These are phyloP conservation scores for Suhomyces chickasaworum DNA, from an alignment of 1,139 yeast genomes.

Conservation along the genomic window DNA sequence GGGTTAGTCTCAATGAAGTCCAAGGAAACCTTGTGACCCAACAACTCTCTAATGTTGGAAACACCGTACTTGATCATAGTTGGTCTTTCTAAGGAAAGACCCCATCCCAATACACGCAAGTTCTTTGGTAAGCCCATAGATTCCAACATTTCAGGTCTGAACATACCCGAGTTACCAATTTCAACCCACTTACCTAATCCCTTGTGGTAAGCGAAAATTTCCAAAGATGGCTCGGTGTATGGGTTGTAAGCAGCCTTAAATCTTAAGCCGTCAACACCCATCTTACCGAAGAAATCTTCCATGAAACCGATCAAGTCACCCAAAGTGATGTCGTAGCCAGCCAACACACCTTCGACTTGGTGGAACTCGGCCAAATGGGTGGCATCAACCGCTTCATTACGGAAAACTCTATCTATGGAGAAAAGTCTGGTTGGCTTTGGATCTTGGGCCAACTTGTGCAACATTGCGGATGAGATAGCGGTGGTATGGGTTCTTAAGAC, in stretches of 20 bases:
- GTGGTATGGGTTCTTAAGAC: slow-evolving; percentile 98
- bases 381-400: slow-evolving; percentile 99
- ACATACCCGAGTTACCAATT: slow-evolving; percentile 99
- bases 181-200: slow-evolving; percentile 98
- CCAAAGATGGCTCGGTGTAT: slow-evolving; percentile 98
- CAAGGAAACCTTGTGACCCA: slow-evolving; percentile 91
- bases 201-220: slow-evolving; percentile 94
- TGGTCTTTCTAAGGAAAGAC: slow-evolving; percentile 95
- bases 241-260: slow-evolving; percentile 99
- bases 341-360: slow-evolving; percentile 98
- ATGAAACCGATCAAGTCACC: slow-evolving; percentile 98
- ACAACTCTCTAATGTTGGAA: slow-evolving; percentile 88
- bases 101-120: slow-evolving; percentile 96
- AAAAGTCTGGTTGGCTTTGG: slow-evolving; percentile 92
- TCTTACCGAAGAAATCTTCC: slow-evolving; percentile 94
- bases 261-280: slow-evolving; percentile 95
- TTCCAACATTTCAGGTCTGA: slow-evolving; percentile 99
- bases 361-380: slow-evolving; percentile 99
- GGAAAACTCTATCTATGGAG: slow-evolving; percentile 97
- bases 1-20: slow-evolving; percentile 96
- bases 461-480: slow-evolving; percentile 86
- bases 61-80: slow-evolving; percentile 98
- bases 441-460: slow-evolving; percentile 81
- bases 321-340: slow-evolving; percentile 90
- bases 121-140: slow-evolving; percentile 96